These are phyloP conservation scores for Galerina marginata DNA, from an alignment of 768 basidiomycete genomes.

Conservation along the genomic window DNA sequence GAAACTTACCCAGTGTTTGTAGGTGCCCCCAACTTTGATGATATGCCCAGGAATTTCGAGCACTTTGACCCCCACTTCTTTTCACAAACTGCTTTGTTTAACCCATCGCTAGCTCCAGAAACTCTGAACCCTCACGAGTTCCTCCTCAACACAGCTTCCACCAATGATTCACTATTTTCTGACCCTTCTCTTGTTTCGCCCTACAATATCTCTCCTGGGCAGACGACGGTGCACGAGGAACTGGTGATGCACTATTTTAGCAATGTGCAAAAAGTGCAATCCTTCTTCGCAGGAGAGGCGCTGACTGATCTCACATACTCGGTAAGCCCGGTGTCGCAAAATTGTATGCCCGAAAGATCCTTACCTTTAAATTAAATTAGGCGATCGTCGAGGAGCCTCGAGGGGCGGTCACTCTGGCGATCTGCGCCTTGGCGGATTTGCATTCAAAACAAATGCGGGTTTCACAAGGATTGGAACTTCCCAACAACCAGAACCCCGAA, in stretches of 20 bases:
- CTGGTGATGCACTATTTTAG: slow-evolving; percentile 79
- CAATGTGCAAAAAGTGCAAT: slow-evolving; percentile 69
- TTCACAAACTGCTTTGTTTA: slow-evolving; percentile 32
- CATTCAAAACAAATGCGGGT: slow-evolving; percentile 69
- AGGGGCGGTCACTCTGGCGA: slow-evolving; percentile 73
- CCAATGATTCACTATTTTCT: slow-evolving; percentile 9
- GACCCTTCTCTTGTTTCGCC: slow-evolving; percentile 11
- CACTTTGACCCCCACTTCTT: slow-evolving; percentile 29
- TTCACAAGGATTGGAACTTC: slow-evolving; percentile 64
- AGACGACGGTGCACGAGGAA: slow-evolving; percentile 52
- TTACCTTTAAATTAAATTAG: slow-evolving; percentile 32
- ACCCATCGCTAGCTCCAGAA: slow-evolving; percentile 8
- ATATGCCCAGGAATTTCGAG: slow-evolving; percentile 33
- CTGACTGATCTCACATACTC: slow-evolving; percentile 69
- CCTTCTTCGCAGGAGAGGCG: slow-evolving; percentile 64
- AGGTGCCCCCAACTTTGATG: slow-evolving; percentile 45
- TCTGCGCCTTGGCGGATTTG: slow-evolving; percentile 77
- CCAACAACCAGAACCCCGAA: slow-evolving; percentile 52
- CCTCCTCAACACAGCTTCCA: slow-evolving; percentile 14
- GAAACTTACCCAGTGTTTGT: slow-evolving; percentile 32
- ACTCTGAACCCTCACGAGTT: slow-evolving; percentile 23
- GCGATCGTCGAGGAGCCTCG: slow-evolving; percentile 68
- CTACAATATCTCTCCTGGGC: slow-evolving; percentile 34
- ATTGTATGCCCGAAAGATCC: not conserved
- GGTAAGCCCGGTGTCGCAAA: slow-evolving; percentile 45